Evolutionary conservation across 1,284 basidiomycete genomes (phyloP).

Genomic region (Cutaneotrichosporon cyanovorans): DNA sequence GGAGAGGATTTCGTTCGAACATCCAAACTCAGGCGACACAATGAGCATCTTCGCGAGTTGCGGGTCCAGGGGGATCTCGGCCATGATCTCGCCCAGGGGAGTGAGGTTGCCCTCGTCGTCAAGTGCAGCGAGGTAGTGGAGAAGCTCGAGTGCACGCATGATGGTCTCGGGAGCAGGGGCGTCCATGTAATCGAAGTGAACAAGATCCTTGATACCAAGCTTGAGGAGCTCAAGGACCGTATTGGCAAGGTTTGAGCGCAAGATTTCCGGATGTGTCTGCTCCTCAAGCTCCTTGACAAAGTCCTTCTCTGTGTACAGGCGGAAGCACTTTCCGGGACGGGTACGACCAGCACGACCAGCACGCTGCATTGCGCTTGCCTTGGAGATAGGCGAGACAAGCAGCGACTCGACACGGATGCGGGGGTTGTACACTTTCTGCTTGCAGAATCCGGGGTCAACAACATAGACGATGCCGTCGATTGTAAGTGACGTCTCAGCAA

Average conservation of each 20-base stretch:
- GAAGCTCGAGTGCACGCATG: slow-evolving; percentile 91
- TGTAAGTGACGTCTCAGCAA: slow-evolving; percentile 94
- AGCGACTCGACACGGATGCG: slow-evolving; percentile 92
- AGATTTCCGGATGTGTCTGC: slow-evolving; percentile 92
- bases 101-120: slow-evolving; percentile 94
- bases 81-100: slow-evolving; percentile 82
- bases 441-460: slow-evolving; percentile 94
- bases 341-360: slow-evolving; percentile 96
- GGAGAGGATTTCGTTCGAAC: slow-evolving; percentile 90
- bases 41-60: slow-evolving; percentile 95
- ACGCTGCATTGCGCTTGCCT: slow-evolving; percentile 91
- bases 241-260: slow-evolving; percentile 86
- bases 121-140: slow-evolving; percentile 86
- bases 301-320: slow-evolving; percentile 94
- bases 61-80: slow-evolving; percentile 95
- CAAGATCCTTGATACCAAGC: slow-evolving; percentile 86
- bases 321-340: slow-evolving; percentile 92
- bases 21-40: slow-evolving; percentile 86
- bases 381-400: slow-evolving; percentile 89
- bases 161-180: slow-evolving; percentile 94
- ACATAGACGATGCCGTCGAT: slow-evolving; percentile 99
- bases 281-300: slow-evolving; percentile 93
- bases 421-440: slow-evolving; percentile 96
- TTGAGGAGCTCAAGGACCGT: slow-evolving; percentile 92
- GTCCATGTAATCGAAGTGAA: slow-evolving; percentile 92